Conservation (phyloP, 805 yeast genomes). For the Lachancea cidri region DNA sequence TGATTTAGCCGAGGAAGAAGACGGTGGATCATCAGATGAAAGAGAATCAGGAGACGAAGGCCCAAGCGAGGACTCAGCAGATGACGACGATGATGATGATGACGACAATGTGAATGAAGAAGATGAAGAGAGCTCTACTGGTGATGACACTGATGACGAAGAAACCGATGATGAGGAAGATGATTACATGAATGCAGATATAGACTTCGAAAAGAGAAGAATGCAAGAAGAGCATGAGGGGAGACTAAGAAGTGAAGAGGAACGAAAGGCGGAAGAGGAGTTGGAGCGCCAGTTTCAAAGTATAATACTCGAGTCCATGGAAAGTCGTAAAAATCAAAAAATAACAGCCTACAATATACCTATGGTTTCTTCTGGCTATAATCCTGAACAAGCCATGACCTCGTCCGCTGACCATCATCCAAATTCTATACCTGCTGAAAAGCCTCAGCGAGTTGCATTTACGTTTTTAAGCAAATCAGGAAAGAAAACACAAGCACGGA, state of each 20-base stretch:
- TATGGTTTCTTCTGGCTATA: slow-evolving; percentile 12
- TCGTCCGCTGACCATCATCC: neutral
- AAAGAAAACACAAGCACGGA: slow-evolving; percentile 40
- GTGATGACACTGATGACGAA: slow-evolving; percentile 21
- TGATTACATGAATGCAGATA: slow-evolving; percentile 26
- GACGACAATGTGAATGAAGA: slow-evolving; percentile 10
- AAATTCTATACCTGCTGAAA: neutral
- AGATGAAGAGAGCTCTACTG: slow-evolving; percentile 11
- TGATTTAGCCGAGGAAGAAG: slow-evolving; percentile 26
- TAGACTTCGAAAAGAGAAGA: slow-evolving; percentile 30
- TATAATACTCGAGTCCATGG: slow-evolving; percentile 49
- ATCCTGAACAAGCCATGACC: slow-evolving; percentile 3
- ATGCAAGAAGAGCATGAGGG: slow-evolving; percentile 37
- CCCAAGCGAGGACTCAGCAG: neutral
- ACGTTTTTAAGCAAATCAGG: slow-evolving; percentile 53
- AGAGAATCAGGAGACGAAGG: slow-evolving; percentile 11
- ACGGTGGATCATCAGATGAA: slow-evolving; percentile 32
- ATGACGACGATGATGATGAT: slow-evolving; percentile 16
- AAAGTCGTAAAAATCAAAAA: slow-evolving; percentile 33
- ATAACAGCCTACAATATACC: slow-evolving; percentile 24
- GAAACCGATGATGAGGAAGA: slow-evolving; percentile 27
- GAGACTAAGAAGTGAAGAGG: slow-evolving; percentile 37
- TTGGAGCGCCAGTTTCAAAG: slow-evolving; percentile 53
- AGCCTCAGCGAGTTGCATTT: slow-evolving; percentile 38
- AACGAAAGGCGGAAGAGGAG: slow-evolving; percentile 43